Percentiles rank a stretch among this genome's conserved stretches.
These are phyloP conservation scores for Epichloe gansuensis DNA, from an alignment of 2,329 filamentous ascomycete genomes.

Conservation along the genomic window DNA sequence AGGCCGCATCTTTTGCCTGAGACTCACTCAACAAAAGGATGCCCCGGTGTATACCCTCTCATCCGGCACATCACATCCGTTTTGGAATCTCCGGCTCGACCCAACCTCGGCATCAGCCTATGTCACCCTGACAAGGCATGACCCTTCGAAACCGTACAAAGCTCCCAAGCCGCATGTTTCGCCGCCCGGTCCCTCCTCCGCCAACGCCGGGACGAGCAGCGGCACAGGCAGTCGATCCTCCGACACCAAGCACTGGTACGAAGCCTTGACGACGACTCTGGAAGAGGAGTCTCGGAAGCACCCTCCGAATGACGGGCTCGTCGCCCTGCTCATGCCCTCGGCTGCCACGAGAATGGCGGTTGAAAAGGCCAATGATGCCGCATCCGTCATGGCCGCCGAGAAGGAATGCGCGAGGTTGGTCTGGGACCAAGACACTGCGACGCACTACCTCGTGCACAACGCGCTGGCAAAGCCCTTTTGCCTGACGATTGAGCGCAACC, in stretches of 20 bases:
- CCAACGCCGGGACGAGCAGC: slow-evolving; percentile 14
- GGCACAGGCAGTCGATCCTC: slow-evolving; percentile 12
- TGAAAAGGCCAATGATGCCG: slow-evolving; percentile 44
- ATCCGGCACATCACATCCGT: slow-evolving; percentile 42
- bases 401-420: slow-evolving; percentile 57
- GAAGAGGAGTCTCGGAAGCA: slow-evolving; percentile 41
- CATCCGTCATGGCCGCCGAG: slow-evolving; percentile 49
- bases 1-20: slow-evolving; percentile 46
- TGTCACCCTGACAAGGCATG: slow-evolving; percentile 44
- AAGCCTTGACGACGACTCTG: slow-evolving; percentile 44
- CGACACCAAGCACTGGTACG: slow-evolving; percentile 39
- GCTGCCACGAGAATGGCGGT: slow-evolving; percentile 51
- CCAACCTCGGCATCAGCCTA: slow-evolving; percentile 51
- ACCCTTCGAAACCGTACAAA: slow-evolving; percentile 46
- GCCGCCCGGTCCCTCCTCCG: slow-evolving; percentile 9
- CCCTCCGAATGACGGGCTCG: slow-evolving; percentile 46
- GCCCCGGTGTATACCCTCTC: slow-evolving; percentile 55
- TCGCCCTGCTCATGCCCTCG: slow-evolving; percentile 56
- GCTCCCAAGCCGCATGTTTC: slow-evolving; percentile 19
- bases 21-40: slow-evolving; percentile 41
- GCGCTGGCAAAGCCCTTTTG: slow-evolving; percentile 51
- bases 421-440: slow-evolving; percentile 51
- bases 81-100: slow-evolving; percentile 53
- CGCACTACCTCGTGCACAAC: slow-evolving; percentile 51
- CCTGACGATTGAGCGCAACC: slow-evolving; percentile 43